Conservation (phyloP, 306 rosid genomes). For the Cucurbita argyrosperma region DNA sequence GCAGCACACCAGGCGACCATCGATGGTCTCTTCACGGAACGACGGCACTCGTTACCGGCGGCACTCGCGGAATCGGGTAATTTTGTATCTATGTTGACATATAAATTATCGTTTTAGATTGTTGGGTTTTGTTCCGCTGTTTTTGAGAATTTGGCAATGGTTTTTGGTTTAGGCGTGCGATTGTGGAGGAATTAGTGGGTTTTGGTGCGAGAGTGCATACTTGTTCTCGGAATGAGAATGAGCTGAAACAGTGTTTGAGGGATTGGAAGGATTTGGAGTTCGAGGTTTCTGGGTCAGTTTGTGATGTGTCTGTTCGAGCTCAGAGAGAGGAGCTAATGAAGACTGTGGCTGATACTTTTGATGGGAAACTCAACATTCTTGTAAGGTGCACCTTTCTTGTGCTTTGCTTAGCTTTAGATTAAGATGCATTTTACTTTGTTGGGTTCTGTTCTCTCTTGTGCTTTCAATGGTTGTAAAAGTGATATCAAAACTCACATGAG, state of each 20-base stretch:
- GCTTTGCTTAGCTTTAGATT: background rate
- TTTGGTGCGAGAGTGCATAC: constrained; percentile 76
- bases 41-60: constrained; percentile 70
- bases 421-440: background rate
- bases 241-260: constrained; percentile 29
- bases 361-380: constrained; percentile 65
- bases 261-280: constrained; percentile 46
- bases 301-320: constrained; percentile 41
- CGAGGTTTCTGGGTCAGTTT: constrained; percentile 49
- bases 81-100: background rate
- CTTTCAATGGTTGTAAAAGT: background rate
- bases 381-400: constrained; percentile 23
- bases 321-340: constrained; percentile 50
- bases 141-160: constrained; percentile 5
- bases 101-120: background rate
- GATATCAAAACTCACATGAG: background rate
- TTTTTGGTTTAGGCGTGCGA: constrained; percentile 30
- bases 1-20: background rate
- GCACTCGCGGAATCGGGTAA: constrained; percentile 75
- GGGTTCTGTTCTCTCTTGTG: background rate
- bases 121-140: background rate
- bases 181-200: constrained; percentile 58
- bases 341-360: constrained; percentile 33
- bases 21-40: constrained; percentile 50
- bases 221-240: constrained; percentile 40